phyloP scores from a whole-genome alignment of 441 rosid species.

The Metrosideros polymorpha region DNA sequence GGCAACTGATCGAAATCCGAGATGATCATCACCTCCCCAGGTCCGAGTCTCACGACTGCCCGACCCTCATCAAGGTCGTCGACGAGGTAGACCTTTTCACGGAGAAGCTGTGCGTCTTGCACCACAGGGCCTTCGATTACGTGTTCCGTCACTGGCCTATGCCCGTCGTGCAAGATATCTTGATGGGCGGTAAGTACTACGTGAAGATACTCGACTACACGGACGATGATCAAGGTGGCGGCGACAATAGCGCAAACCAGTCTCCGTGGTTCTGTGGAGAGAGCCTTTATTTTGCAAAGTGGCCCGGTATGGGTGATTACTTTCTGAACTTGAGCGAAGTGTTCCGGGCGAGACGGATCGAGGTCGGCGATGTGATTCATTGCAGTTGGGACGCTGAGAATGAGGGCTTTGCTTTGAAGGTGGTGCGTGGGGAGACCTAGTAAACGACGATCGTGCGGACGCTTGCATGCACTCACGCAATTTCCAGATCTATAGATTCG shows the following conservation, averaged over 20 bases:
- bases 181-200: not conserved
- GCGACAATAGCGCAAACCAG: not conserved
- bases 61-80: not conserved
- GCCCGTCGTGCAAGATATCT: not conserved
- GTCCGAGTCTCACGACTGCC: not conserved
- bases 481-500: not conserved
- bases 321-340: not conserved
- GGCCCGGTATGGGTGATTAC: not conserved
- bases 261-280: not conserved
- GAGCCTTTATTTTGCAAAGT: not conserved
- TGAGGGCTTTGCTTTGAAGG: not conserved
- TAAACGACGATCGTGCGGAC: not conserved
- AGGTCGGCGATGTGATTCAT: not conserved
- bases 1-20: not conserved
- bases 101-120: not conserved
- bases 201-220: not conserved
- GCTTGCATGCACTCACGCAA: not conserved
- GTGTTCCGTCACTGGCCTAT: not conserved
- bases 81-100: not conserved
- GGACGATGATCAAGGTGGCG: not conserved
- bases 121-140: not conserved
- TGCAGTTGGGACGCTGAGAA: not conserved
- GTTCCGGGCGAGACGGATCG: not conserved
- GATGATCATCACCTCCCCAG: not conserved
- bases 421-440: not conserved